These are phyloP conservation scores for Neocatenulostroma microsporum DNA, from an alignment of 2,329 filamentous ascomycete genomes.

Conservation along the genomic window DNA sequence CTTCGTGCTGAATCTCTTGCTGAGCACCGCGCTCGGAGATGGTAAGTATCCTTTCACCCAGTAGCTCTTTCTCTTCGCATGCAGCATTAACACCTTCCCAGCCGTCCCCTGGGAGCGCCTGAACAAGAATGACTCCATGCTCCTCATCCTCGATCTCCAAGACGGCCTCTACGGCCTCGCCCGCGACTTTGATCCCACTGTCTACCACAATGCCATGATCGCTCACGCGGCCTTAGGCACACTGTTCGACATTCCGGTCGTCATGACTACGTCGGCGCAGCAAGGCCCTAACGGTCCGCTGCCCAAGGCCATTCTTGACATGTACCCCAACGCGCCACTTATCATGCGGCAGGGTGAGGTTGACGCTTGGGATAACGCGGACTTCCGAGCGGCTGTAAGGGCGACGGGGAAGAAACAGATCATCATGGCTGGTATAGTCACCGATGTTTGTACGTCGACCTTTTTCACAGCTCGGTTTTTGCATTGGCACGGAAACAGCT, in stretches of 20 bases:
- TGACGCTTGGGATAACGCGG: slow-evolving; percentile 66
- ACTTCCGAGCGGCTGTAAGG: slow-evolving; percentile 58
- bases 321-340: slow-evolving; percentile 57
- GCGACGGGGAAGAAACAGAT: slow-evolving; percentile 61
- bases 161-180: slow-evolving; percentile 53
- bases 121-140: slow-evolving; percentile 36
- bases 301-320: slow-evolving; percentile 58
- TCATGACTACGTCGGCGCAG: slow-evolving; percentile 64
- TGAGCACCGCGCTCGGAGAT: too few species aligned
- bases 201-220: slow-evolving; percentile 60
- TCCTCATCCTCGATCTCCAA: slow-evolving; percentile 54
- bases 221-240: slow-evolving; percentile 60
- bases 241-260: slow-evolving; percentile 58
- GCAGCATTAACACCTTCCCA: not conserved
- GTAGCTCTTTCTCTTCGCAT: too few species aligned
- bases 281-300: slow-evolving; percentile 62
- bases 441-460: slow-evolving; percentile 63
- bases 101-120: slow-evolving; percentile 30
- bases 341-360: slow-evolving; percentile 64
- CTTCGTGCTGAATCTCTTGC: too few species aligned
- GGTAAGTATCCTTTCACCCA: too few species aligned
- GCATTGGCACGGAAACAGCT: too few species aligned
- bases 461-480: too few species aligned
- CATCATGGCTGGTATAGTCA: slow-evolving; percentile 64
- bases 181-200: slow-evolving; percentile 57